A percentile compares a stretch with the other conserved stretches of the same genome.
phyloP scores from a whole-genome alignment of 2,329 filamentous ascomycete genomes.

The Xylaria sp. region DNA sequence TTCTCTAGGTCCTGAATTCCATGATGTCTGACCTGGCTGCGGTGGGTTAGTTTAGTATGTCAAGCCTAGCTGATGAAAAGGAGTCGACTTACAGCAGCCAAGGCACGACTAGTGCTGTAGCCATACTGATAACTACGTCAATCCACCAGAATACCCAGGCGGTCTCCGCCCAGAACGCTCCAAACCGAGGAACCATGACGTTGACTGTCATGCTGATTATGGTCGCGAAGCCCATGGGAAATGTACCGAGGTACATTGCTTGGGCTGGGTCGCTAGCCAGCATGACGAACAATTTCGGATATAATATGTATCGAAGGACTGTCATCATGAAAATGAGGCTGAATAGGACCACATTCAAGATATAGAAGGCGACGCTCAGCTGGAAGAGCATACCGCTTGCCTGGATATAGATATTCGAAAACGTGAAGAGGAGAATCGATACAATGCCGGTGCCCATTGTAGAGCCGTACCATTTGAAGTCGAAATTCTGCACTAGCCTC shows the following conservation, averaged over 20 bases:
- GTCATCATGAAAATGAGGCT: background rate
- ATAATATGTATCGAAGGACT: background rate
- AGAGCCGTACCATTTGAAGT: background rate
- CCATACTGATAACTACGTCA: background rate
- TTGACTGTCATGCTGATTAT: background rate
- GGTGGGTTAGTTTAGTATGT: background rate
- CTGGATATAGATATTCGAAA: background rate
- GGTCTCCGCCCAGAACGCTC: background rate
- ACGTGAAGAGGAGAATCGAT: background rate
- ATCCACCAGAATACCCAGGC: background rate
- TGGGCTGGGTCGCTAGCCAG: background rate
- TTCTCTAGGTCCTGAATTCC: background rate
- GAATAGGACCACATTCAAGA: background rate
- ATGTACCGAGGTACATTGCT: background rate
- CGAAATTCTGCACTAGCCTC: background rate
- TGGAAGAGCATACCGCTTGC: background rate
- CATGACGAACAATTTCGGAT: background rate
- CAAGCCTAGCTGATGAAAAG: background rate
- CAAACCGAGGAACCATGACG: background rate
- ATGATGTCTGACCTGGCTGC: background rate
- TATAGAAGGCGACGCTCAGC: background rate
- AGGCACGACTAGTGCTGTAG: background rate
- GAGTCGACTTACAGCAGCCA: background rate
- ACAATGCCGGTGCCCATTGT: background rate
- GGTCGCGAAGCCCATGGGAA: background rate